Evolutionary conservation across 2,329 filamentous ascomycete genomes (phyloP).

Genomic region (Pestalotiopsis sp.): DNA sequence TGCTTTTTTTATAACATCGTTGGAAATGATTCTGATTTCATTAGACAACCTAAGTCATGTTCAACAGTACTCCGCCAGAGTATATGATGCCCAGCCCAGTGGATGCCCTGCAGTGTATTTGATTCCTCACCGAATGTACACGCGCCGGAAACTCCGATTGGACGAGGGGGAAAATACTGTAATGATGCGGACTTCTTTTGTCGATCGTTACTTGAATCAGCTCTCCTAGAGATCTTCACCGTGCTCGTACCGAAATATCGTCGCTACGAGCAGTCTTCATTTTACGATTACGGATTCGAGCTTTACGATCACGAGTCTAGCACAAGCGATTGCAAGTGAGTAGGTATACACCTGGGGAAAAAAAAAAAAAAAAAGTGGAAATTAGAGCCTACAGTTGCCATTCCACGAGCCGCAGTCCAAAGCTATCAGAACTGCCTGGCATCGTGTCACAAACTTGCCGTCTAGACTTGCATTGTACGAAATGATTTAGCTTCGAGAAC

Average conservation of each 20-base stretch:
- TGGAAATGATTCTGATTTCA: no score
- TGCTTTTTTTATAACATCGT: no score
- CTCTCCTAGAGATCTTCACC: not conserved
- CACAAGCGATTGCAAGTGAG: no score
- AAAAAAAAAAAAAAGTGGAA: not conserved
- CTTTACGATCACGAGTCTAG: no score
- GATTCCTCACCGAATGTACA: not conserved
- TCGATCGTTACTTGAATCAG: not conserved
- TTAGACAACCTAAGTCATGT: no score
- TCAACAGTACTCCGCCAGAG: no score
- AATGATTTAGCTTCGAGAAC: not conserved
- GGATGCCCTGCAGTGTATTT: not conserved
- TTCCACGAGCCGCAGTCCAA: not conserved
- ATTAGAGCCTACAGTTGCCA: not conserved
- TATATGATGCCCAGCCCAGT: not conserved
- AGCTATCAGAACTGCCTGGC: not conserved
- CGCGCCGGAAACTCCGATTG: not conserved
- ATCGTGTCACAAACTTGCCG: not conserved
- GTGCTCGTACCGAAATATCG: not conserved
- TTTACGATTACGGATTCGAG: not conserved
- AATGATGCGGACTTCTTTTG: not conserved
- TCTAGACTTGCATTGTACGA: not conserved
- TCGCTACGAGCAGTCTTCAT: not conserved
- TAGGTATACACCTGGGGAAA: no score
- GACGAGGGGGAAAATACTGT: not conserved